Evolutionary conservation across 2,329 filamentous ascomycete species (phyloP), one percentile per base, ranked within the genome.

Genomic region (Pestalotiopsis sp.): DNA sequence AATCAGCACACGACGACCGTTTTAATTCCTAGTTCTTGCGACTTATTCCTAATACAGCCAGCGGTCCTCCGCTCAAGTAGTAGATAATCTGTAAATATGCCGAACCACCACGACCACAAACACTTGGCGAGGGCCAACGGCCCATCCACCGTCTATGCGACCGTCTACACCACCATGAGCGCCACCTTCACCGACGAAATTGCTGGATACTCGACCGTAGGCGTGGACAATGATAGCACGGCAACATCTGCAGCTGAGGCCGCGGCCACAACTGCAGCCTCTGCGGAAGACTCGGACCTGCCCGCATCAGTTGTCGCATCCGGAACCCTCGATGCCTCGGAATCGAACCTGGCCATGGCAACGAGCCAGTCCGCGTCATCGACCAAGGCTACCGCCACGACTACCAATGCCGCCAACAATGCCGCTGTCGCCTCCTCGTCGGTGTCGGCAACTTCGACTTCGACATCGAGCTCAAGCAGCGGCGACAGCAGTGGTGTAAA

Each of bases 401-500:
- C 70, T 17, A 70, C 71, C n/a, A 72, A 72, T 36, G 69, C 73
- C 45, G 73, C 73, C 5, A 68, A 74, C 4, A 72, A 69, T 1
- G 68, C 65, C 59, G 73, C 62, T 59, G 72, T 72, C n/a, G 68
- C 65, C 58, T 72, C 23, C 23, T 23, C 23, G 23, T 23, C 72
- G n/a, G 73, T 70, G 31, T 67, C 70, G 17, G 71, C 75, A 27
- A 67, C 72, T 27, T 69, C 77, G 1, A 64, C 76, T 2, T 72
- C 72, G 52, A 61, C 76, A 13, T 70, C 75, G 7, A 71, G 65
- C 31, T 66, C 71, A 12, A 69, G 56, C 57, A 78, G 65, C 78
- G 86, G 68, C 77, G 82, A 70, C 57, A 76, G 76, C 69, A 69
- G 73, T 9, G 86, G 82, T 38, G 78, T 82, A 57, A 96, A 94